Percentiles rank a stretch among this genome's conserved stretches.
Conservation (phyloP, 176 grass and related monocot species). For the Musa acuminata region DNA sequence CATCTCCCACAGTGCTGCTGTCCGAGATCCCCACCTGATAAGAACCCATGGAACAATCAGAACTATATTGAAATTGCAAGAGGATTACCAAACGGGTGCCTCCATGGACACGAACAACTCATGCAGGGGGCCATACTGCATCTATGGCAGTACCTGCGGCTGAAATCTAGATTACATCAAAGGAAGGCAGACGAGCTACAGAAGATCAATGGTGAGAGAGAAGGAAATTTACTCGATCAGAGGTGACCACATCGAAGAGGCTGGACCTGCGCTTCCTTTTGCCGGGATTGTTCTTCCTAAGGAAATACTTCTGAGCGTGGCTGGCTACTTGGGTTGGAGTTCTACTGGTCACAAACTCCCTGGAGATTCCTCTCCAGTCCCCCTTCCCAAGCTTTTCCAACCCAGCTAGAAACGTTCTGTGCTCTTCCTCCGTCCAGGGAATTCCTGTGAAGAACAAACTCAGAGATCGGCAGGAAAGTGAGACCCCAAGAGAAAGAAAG, state of each 20-base stretch:
- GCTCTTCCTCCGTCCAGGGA: constrained; percentile 94
- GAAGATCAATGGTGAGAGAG: constrained; percentile 12
- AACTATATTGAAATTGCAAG: too few relatives aligned
- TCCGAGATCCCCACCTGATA: background rate
- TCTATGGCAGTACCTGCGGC: background rate
- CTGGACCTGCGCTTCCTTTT: constrained; percentile 89
- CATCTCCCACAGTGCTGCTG: background rate
- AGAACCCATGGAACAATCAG: too few relatives aligned
- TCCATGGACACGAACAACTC: background rate
- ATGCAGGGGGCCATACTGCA: background rate
- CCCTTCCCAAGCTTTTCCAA: constrained; percentile 71
- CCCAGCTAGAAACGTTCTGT: constrained; percentile 71
- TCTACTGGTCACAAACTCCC: constrained; percentile 68
- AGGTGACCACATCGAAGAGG: constrained; percentile 65
- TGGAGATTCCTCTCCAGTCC: constrained; percentile 92
- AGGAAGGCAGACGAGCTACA: background rate
- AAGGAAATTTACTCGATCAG: background rate
- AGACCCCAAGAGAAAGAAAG: too few relatives aligned
- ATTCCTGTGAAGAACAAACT: constrained; percentile 34
- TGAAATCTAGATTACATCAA: background rate
- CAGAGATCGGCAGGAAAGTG: too few relatives aligned
- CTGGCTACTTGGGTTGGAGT: constrained; percentile 95
- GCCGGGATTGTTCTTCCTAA: constrained; percentile 66
- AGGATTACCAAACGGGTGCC: background rate
- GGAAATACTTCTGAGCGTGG: constrained; percentile 94